These are phyloP conservation scores for Calonectria hawksworthii DNA, from an alignment of 2,329 filamentous ascomycete species.

Conservation along the genomic window DNA sequence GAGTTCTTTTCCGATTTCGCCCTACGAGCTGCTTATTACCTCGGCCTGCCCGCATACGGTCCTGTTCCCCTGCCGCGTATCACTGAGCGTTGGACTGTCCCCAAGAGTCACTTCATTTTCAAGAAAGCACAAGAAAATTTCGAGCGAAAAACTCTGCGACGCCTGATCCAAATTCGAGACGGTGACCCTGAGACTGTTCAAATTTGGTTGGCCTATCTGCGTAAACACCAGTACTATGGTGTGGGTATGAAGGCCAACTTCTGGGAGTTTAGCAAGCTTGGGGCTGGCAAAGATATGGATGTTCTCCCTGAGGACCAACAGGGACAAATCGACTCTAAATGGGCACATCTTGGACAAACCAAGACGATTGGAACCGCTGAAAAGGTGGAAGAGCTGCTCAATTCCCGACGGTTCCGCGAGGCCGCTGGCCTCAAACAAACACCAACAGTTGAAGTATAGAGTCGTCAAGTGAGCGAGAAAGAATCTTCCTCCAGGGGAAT, in stretches of 20 bases:
- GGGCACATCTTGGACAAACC: conserved; percentile 68
- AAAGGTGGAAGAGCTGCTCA: conserved; percentile 71
- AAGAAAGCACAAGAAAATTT: conserved; percentile 99
- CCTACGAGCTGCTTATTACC: conserved; percentile 93
- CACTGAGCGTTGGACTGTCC: conserved; percentile 94
- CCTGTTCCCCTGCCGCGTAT: conserved; percentile 89
- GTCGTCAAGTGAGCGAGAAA: background rate
- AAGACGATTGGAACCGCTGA: conserved; percentile 65
- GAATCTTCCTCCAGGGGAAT: background rate
- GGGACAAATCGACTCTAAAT: conserved; percentile 62
- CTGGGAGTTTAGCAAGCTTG: conserved; percentile 85
- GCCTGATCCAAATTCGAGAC: conserved; percentile 93
- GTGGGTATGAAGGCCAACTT: conserved; percentile 99
- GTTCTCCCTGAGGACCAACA: conserved; percentile 36
- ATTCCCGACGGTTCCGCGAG: conserved; percentile 63
- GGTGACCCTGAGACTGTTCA: conserved; percentile 91
- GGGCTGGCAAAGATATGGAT: conserved; percentile 53
- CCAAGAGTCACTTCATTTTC: conserved; percentile 89
- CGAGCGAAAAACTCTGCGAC: conserved; percentile 87
- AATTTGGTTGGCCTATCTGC: conserved; percentile 91
- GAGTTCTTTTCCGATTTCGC: conserved; percentile 97
- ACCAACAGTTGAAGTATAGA: conserved; percentile 38
- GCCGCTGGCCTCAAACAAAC: conserved; percentile 47
- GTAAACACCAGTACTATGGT: conserved; percentile 94
- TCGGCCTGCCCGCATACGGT: conserved; percentile 87